Evolutionary conservation across 768 basidiomycete species (phyloP), one percentile per base, ranked within the genome.

Genomic region (Sutorius australiensis): DNA sequence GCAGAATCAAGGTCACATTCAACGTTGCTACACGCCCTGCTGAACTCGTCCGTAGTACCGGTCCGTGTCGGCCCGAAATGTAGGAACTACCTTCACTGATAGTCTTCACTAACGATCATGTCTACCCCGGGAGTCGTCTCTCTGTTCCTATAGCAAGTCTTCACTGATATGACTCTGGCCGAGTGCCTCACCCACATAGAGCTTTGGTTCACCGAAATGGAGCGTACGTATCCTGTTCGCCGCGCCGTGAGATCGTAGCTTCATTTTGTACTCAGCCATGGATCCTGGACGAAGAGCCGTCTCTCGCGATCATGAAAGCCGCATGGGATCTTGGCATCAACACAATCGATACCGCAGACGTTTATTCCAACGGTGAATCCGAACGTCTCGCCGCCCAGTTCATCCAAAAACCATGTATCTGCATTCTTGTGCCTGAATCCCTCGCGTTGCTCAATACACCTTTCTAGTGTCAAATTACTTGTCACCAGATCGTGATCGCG

Each of bases 261-360:
- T 45, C n/a, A 53, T 50, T 28, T 38, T 27, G 6, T 16, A 12
- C 28, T 41, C 39, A 66, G 59, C 19, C 61, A 6, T 71, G 67
- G 61, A 60, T 67, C 36, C 54, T 65, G 8, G 61, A 57, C 2
- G 64, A 65, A 48, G 62, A 62, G 5, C 50, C 70, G 28, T 64
- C 67, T 2, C 49, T 68, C 17, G 53, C 60, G 48, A 65, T 74
- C 56, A 52, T 75, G 53, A 72, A 74, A 56, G 61, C 61, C 21
- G 73, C 75, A 3, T 75, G 64, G 61, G 68, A 74, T n/a, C 53
- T 61, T 30, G 75, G 75, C 5, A 67, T 75, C 48, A 72, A 65
- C 47, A 73, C 69, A 6, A 68, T 69, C 31, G 74, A 75, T 54
- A 72, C 73, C 1, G 66, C 72, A 33, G 70, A 73, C 34, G 28